Percentiles rank a stretch among this genome's conserved stretches.
phyloP scores from a whole-genome alignment of 176 grass and related monocot genomes.

The Typha latifolia region DNA sequence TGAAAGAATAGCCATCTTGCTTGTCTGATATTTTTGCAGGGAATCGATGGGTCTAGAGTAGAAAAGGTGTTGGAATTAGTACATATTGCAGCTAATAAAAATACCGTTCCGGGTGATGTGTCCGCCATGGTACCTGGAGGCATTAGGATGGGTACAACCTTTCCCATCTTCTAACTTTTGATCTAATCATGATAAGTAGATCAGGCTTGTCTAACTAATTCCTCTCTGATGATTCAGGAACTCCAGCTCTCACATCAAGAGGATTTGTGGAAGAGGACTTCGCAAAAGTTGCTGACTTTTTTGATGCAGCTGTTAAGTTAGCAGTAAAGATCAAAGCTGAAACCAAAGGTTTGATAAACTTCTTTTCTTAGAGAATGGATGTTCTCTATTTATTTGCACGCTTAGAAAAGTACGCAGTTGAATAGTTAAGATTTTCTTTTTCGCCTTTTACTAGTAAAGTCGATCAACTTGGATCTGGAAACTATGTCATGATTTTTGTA shows the following conservation, averaged over 20 bases:
- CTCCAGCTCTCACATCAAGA: slow-evolving; percentile 94
- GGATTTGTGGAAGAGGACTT: slow-evolving; percentile 99
- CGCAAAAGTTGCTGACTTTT: slow-evolving; percentile 90
- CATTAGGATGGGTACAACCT: slow-evolving; percentile 90
- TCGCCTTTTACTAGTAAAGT: too few relatives aligned
- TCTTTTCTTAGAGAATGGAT: not conserved
- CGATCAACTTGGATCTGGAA: not conserved
- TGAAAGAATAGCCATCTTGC: not conserved
- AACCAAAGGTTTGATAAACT: slow-evolving; percentile 45
- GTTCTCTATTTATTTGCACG: slow-evolving; percentile 2
- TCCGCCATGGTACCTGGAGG: slow-evolving; percentile 99
- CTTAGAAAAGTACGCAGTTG: not conserved
- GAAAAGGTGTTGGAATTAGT: slow-evolving; percentile 92
- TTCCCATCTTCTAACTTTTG: slow-evolving; percentile 7
- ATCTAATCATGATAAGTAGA: slow-evolving; percentile 5
- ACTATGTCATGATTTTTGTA: slow-evolving; percentile 8
- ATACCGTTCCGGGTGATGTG: slow-evolving; percentile 98
- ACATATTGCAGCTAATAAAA: slow-evolving; percentile 99
- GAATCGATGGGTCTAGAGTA: slow-evolving; percentile 92
- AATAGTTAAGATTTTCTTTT: not conserved
- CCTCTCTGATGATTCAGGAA: slow-evolving; percentile 43
- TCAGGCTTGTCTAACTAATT: slow-evolving; percentile 5
- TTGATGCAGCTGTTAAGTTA: slow-evolving; percentile 65
- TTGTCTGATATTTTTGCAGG: slow-evolving; percentile 34
- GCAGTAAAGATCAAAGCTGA: slow-evolving; percentile 77